A percentile compares a stretch with the other conserved stretches of the same genome.
These are phyloP conservation scores for Pugionium cornutum DNA, from an alignment of 345 rosid genomes.

Conservation along the genomic window DNA sequence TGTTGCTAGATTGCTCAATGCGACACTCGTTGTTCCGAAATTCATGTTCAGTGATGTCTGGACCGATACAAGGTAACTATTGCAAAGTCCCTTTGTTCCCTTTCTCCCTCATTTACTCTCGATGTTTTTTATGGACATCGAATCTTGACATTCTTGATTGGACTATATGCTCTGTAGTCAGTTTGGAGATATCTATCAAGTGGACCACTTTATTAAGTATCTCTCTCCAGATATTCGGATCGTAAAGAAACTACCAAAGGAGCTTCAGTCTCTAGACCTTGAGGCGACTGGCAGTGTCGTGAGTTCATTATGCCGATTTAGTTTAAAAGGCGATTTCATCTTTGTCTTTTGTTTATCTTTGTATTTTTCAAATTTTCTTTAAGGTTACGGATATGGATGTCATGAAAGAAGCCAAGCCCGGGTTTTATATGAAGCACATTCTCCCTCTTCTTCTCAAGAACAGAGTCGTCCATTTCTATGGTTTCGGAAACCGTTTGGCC, in stretches of 20 bases:
- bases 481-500: conserved; percentile 95
- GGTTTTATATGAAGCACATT: conserved; percentile 78
- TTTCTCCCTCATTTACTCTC: background rate
- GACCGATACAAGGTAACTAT: conserved; percentile 81
- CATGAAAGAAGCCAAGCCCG: conserved; percentile 79
- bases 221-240: conserved; percentile 80
- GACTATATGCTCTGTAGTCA: conserved; percentile 51
- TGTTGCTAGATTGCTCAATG: conserved; percentile 77
- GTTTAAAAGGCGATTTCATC: background rate
- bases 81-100: conserved; percentile 33
- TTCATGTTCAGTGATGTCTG: conserved; percentile 95
- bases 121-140: background rate
- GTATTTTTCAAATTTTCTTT: background rate
- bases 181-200: conserved; percentile 89
- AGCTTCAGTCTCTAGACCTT: conserved; percentile 77
- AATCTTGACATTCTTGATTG: conserved; percentile 25
- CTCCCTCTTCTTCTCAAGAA: conserved; percentile 77
- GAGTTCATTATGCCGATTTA: conserved; percentile 45
- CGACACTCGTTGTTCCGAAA: conserved; percentile 87
- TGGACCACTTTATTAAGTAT: conserved; percentile 78
- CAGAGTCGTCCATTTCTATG: conserved; percentile 78
- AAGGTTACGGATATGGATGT: conserved; percentile 81
- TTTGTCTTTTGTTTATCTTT: background rate
- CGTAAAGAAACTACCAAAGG: conserved; percentile 78
- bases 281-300: conserved; percentile 89